A percentile compares a stretch with the other conserved stretches of the same genome.
Evolutionary conservation across 108 stramenopile genomes (phyloP).

Genomic region (Nannochloropsis gaditana): DNA sequence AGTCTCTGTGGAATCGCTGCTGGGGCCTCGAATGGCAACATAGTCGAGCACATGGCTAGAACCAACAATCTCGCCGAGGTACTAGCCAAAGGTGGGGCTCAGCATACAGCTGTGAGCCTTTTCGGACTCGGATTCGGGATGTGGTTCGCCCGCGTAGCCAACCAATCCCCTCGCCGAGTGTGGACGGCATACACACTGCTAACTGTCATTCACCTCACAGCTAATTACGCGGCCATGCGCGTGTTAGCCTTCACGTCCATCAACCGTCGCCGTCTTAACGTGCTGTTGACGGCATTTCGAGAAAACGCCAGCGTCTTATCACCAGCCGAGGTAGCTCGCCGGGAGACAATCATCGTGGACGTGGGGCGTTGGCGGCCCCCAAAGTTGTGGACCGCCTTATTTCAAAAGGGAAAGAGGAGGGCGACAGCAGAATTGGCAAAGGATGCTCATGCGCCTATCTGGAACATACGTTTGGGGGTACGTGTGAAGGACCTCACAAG

Average conservation of each 20-base stretch:
- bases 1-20: constrained; percentile 52
- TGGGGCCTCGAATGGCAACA: constrained; percentile 48
- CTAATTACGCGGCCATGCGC: constrained; percentile 50
- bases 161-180: constrained; percentile 30
- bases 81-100: constrained; percentile 46
- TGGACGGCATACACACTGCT: constrained; percentile 37
- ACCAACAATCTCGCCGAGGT: constrained; percentile 51
- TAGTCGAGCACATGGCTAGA: constrained; percentile 49
- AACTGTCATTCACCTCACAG: constrained; percentile 44
- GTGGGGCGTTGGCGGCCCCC: constrained; percentile 27
- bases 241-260: constrained; percentile 33
- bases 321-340: constrained; percentile 17
- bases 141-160: constrained; percentile 42
- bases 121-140: constrained; percentile 40
- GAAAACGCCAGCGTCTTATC: not conserved
- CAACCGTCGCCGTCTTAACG: constrained; percentile 21
- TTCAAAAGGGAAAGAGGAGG: not conserved
- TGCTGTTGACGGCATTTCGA: constrained; percentile 18
- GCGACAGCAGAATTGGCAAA: not conserved
- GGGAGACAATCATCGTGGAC: constrained; percentile 27
- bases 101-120: constrained; percentile 47
- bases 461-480: constrained; percentile 30
- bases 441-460: not conserved
- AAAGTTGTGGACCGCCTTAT: constrained; percentile 26
- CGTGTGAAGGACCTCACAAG: constrained; percentile 25